Conservation (phyloP, 495 filamentous ascomycete species). For the Bathelium albidoporum region DNA sequence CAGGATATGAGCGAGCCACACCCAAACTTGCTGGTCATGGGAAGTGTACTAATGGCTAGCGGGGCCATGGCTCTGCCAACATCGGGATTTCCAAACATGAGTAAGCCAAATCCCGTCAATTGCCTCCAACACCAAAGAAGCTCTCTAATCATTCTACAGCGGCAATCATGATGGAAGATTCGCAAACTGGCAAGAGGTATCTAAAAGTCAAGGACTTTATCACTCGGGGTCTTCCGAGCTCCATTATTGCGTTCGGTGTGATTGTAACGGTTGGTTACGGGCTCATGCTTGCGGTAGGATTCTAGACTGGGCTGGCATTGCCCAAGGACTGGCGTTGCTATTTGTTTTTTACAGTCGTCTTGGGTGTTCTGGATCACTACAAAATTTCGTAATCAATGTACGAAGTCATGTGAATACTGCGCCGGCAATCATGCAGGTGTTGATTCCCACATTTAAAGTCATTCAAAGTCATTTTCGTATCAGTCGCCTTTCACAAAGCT, state of each 20-base stretch:
- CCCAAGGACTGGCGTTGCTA: not conserved
- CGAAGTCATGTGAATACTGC: no score
- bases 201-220: constrained; percentile 90
- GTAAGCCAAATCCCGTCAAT: constrained; percentile 41
- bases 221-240: constrained; percentile 75
- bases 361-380: not conserved
- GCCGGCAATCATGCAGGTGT: no score
- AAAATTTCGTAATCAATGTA: no score
- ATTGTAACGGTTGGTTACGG: constrained; percentile 80
- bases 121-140: not conserved
- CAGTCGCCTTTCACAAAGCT: no score
- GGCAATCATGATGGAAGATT: constrained; percentile 98
- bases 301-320: constrained; percentile 36
- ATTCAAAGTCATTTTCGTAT: no score
- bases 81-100: constrained; percentile 98
- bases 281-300: constrained; percentile 67
- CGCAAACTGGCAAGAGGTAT: constrained; percentile 82
- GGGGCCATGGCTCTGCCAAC: constrained; percentile 87
- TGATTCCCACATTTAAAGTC: no score
- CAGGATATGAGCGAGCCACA: constrained; percentile 76
- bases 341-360: not conserved
- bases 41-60: constrained; percentile 55
- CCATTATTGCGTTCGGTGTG: constrained; percentile 69
- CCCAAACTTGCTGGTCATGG: constrained; percentile 92
- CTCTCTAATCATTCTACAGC: constrained; percentile 36